Conservation (phyloP, 352 stramenopile species). For the Phytophthora cactorum region DNA sequence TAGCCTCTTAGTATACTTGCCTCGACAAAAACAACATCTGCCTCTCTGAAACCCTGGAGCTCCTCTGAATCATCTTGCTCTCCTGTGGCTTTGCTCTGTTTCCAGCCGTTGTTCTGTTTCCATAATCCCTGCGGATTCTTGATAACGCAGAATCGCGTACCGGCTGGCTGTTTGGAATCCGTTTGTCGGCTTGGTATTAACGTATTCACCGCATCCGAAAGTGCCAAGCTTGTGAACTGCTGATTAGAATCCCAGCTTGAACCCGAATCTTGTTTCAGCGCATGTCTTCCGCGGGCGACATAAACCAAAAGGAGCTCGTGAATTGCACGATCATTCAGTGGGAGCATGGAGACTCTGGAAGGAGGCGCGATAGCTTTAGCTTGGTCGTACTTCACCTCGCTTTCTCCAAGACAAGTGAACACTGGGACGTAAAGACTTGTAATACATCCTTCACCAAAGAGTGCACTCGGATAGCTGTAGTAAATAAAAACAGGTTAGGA, state of each 20-base stretch:
- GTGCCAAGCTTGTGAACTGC: slow-evolving; percentile 36
- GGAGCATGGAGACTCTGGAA: slow-evolving; percentile 22
- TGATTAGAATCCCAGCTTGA: background rate
- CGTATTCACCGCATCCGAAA: slow-evolving; percentile 38
- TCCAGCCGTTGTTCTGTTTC: slow-evolving; percentile 7
- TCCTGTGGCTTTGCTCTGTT: background rate
- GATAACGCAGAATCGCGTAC: slow-evolving; percentile 32
- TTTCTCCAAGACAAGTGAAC: background rate
- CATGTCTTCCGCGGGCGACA: slow-evolving; percentile 28
- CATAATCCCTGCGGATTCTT: slow-evolving; percentile 37
- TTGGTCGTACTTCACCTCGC: background rate
- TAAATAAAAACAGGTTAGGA: slow-evolving; percentile 13
- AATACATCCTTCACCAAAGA: slow-evolving; percentile 37
- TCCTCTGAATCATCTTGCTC: slow-evolving; percentile 7
- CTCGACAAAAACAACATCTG: slow-evolving; percentile 37
- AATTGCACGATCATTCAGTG: slow-evolving; percentile 30
- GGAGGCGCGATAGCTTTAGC: background rate
- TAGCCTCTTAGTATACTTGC: slow-evolving; percentile 9
- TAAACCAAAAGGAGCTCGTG: slow-evolving; percentile 51
- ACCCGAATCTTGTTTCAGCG: background rate
- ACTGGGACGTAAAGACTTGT: slow-evolving; percentile 43
- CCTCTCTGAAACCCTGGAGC: slow-evolving; percentile 17
- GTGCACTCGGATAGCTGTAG: slow-evolving; percentile 39
- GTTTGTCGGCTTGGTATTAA: slow-evolving; percentile 23
- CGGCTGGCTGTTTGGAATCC: background rate